A percentile compares a stretch with the other conserved stretches of the same genome.
Conservation (phyloP, 306 rosid species). For the Dalbergia cochinchinensis region DNA sequence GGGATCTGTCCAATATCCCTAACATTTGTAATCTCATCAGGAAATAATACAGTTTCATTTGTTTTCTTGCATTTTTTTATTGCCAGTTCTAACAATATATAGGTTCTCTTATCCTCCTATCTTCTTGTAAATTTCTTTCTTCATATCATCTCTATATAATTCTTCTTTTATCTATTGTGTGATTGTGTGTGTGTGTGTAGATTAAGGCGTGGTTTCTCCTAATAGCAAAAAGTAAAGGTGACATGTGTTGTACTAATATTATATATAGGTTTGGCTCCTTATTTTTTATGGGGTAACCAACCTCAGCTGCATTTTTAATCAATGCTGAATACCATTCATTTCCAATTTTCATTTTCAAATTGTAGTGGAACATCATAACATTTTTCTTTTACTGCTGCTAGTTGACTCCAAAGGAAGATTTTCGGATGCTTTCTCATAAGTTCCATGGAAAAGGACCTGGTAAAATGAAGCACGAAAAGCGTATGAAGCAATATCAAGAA, state of each 20-base stretch:
- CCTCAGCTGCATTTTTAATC: conserved; percentile 30
- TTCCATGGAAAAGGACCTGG: conserved; percentile 98
- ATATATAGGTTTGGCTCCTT: not conserved
- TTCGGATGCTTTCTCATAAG: conserved; percentile 77
- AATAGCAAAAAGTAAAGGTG: too few relatives aligned
- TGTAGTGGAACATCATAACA: conserved; percentile 24
- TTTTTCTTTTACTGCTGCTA: conserved; percentile 52
- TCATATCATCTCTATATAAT: too few relatives aligned
- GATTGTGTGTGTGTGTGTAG: too few relatives aligned
- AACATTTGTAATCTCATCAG: too few relatives aligned
- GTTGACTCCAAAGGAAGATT: conserved; percentile 98
- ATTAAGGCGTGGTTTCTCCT: not conserved
- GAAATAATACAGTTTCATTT: too few relatives aligned
- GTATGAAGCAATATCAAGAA: conserved; percentile 85
- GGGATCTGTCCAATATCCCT: too few relatives aligned
- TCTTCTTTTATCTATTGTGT: too few relatives aligned
- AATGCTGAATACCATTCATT: conserved; percentile 13
- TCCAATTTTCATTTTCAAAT: conserved; percentile 34
- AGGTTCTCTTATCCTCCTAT: too few relatives aligned
- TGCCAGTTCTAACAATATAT: too few relatives aligned
- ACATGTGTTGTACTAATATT: too few relatives aligned
- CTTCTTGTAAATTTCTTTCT: too few relatives aligned
- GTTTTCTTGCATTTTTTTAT: too few relatives aligned
- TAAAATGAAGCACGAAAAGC: conserved; percentile 97
- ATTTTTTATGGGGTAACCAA: conserved; percentile 9